These are phyloP conservation scores for Rhizopogon salebrosus DNA, from an alignment of 768 basidiomycete genomes.

Conservation along the genomic window DNA sequence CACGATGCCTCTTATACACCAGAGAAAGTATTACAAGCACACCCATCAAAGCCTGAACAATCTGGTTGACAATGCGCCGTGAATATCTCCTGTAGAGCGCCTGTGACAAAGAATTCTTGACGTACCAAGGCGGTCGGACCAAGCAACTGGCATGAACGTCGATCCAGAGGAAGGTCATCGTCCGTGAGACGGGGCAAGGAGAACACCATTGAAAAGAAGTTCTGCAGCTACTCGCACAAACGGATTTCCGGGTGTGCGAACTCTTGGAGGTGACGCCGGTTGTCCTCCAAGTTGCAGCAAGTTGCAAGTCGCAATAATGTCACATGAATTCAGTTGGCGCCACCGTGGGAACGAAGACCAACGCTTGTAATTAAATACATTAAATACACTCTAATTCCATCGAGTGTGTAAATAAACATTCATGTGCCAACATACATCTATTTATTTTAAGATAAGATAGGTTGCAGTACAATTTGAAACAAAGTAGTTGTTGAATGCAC, in stretches of 20 bases:
- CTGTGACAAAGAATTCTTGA: background rate
- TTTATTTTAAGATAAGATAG: too few relatives aligned
- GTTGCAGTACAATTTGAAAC: too few relatives aligned
- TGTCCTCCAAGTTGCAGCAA: background rate
- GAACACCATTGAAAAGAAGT: conserved; percentile 7
- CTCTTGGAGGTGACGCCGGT: background rate
- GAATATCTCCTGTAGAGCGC: background rate
- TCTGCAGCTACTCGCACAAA: background rate
- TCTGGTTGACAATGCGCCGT: conserved; percentile 31
- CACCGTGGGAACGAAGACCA: too few relatives aligned
- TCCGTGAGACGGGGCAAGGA: conserved; percentile 7
- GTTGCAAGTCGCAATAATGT: too few relatives aligned
- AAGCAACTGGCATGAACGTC: conserved; percentile 37
- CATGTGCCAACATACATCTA: too few relatives aligned
- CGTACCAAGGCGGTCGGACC: conserved; percentile 44
- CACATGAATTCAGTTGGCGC: background rate
- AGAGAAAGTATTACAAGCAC: conserved; percentile 83
- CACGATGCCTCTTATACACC: conserved; percentile 84
- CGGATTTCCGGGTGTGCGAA: background rate
- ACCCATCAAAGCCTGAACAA: conserved; percentile 87
- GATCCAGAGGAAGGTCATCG: conserved; percentile 34
- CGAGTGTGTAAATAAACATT: too few relatives aligned
- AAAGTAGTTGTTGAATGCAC: too few relatives aligned
- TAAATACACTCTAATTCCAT: too few relatives aligned
- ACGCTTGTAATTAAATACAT: too few relatives aligned